Evolutionary conservation across 306 rosid genomes (phyloP).

Genomic region (Canavalia ensiformis): DNA sequence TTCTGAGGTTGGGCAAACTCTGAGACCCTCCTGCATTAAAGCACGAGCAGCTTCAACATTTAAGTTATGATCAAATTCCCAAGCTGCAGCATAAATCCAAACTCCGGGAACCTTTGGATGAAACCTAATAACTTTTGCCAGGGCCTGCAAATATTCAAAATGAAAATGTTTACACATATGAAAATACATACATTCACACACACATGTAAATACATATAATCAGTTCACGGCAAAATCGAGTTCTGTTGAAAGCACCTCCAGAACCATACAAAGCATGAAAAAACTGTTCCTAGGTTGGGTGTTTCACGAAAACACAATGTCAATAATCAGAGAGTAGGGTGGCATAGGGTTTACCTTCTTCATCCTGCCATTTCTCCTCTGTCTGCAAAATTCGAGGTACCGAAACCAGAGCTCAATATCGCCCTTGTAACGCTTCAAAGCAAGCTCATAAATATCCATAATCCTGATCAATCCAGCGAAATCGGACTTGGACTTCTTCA

Average conservation of each 20-base stretch:
- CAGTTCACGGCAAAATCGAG: too few relatives aligned
- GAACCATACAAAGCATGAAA: too few relatives aligned
- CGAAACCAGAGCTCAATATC: constrained; percentile 60
- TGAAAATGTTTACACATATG: not conserved
- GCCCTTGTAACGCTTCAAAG: constrained; percentile 59
- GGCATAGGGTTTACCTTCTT: constrained; percentile 62
- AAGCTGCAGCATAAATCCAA: constrained; percentile 98
- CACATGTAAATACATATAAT: not conserved
- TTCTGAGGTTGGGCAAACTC: constrained; percentile 80
- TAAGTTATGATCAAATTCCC: constrained; percentile 92
- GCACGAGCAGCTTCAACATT: constrained; percentile 88
- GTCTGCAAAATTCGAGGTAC: constrained; percentile 73
- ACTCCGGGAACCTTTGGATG: constrained; percentile 90
- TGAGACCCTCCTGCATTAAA: constrained; percentile 88
- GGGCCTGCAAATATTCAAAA: constrained; percentile 59
- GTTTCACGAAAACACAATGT: not conserved
- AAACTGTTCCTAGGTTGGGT: too few relatives aligned
- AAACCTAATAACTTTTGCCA: constrained; percentile 79
- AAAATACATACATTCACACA: not conserved
- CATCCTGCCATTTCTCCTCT: constrained; percentile 77
- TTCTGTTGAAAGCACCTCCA: too few relatives aligned
- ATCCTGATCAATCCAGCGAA: constrained; percentile 47
- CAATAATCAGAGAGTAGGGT: not conserved
- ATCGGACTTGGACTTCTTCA: constrained; percentile 55
- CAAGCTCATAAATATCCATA: constrained; percentile 51